Conservation (phyloP, 306 rosid genomes). For the Calophaca sinica region DNA sequence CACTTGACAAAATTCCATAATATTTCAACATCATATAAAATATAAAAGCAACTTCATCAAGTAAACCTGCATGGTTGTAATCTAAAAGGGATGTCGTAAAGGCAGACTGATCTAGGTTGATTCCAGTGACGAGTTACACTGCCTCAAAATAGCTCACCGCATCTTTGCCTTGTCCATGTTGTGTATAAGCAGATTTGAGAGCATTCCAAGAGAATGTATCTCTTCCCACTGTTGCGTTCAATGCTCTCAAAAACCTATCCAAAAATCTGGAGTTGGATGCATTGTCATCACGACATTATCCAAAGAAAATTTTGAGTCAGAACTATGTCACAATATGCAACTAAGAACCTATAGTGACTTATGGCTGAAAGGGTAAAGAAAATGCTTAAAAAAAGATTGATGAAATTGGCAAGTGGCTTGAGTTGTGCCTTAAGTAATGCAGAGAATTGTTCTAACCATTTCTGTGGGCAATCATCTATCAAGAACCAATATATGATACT, state of each 20-base stretch:
- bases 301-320: too few species aligned
- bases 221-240: too few species aligned
- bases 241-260: too few species aligned
- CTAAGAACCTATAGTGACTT: too few species aligned
- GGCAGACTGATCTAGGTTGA: constrained; percentile 68
- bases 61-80: constrained; percentile 75
- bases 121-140: constrained; percentile 54
- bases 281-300: too few species aligned
- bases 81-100: constrained; percentile 75
- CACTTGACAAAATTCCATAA: too few species aligned
- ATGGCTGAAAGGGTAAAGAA: constrained; percentile 56
- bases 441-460: too few species aligned
- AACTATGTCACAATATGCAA: too few species aligned
- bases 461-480: constrained; percentile 52
- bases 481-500: constrained; percentile 64
- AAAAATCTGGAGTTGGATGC: too few species aligned
- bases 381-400: constrained; percentile 64
- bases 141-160: constrained; percentile 64
- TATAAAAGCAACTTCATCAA: constrained; percentile 58
- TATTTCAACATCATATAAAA: constrained; percentile 67
- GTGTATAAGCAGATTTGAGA: constrained; percentile 71
- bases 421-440: constrained; percentile 55
- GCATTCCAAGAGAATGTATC: constrained; percentile 69
- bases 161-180: constrained; percentile 72
- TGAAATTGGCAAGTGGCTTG: constrained; percentile 60